These are phyloP conservation scores for Petrea volubilis DNA, from an alignment of 257 asterid species.

Conservation along the genomic window DNA sequence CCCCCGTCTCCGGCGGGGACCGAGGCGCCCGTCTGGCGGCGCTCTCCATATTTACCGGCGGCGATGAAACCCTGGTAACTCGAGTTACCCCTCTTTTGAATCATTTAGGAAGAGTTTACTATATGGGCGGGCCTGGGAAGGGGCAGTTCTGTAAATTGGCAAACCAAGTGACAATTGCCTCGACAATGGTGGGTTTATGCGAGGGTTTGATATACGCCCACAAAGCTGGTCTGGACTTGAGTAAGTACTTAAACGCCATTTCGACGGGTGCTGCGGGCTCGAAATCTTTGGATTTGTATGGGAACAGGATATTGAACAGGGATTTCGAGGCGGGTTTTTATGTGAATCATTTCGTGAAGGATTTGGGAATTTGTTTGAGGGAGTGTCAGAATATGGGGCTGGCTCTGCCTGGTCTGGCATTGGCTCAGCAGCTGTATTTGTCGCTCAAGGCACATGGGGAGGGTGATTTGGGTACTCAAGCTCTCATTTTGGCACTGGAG, in stretches of 20 bases:
- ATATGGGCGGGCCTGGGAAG: conserved; percentile 93
- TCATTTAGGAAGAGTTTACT: conserved; percentile 65
- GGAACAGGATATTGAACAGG: conserved; percentile 63
- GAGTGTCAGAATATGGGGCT: conserved; percentile 90
- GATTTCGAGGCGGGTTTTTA: conserved; percentile 92
- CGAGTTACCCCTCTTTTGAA: conserved; percentile 59
- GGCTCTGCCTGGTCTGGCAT: conserved; percentile 85
- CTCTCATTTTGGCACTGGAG: conserved; percentile 78
- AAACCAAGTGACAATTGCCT: conserved; percentile 68
- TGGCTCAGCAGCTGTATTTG: conserved; percentile 89
- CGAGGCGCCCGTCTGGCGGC: conserved; percentile 81
- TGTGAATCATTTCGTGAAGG: conserved; percentile 93
- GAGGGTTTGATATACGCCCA: conserved; percentile 82
- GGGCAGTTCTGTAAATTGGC: conserved; percentile 89
- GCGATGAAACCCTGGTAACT: conserved; percentile 51
- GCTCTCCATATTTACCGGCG: conserved; percentile 87
- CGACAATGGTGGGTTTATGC: conserved; percentile 90
- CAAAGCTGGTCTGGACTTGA: conserved; percentile 73
- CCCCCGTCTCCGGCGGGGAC: conserved; percentile 94
- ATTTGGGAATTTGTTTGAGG: conserved; percentile 90
- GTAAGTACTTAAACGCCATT: conserved; percentile 54
- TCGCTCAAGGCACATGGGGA: conserved; percentile 89
- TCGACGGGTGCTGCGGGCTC: conserved; percentile 94
- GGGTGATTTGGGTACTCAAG: conserved; percentile 90
- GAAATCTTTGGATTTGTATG: conserved; percentile 82